Evolutionary conservation across 2,329 filamentous ascomycete genomes (phyloP), one percentile per base, ranked within the genome.

Genomic region (Colletotrichum magnum): DNA sequence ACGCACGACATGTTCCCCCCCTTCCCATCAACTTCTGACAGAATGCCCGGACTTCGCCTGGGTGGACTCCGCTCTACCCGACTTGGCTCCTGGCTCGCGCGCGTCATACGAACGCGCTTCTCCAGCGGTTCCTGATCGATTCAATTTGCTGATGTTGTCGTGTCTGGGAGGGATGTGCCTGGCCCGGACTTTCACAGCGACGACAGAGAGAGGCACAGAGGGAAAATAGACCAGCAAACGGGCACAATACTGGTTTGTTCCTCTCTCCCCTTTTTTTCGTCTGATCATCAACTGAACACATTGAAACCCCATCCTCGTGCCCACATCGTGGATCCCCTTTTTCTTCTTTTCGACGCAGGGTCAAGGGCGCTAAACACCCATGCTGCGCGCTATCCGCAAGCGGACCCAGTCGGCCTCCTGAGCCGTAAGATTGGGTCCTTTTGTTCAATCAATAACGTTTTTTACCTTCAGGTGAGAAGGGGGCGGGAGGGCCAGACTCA

Each of bases 291-390:
- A 65, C 60, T 65, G 48, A 51, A 68, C 48, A 64, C 60, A 54
- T 65, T 59, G 54, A 58, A 58, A 68, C 50, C 54, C 54, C 36
- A 65, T 47, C 60, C 61, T 60, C 65, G 54, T 65, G 54, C 41
- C 66, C 66, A 69, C 66, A 47, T 50, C 54, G 54, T 65, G 66
- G 66, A 60, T 68, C 61, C 41, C 32, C 32, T 36, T 36, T 36
- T 36, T 6, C 7, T 10, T 36, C 10, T 36, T 36, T 10, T 36
- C 32, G 12, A 12, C 13, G 50, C 61, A 65, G 66, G 66, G 66
- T 69, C 61, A 65, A 54, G 66, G 61, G 66, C 61, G 66, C 66
- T 59, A 65, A 65, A 56, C 21, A 36, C 66, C 48, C 58, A 53
- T 54, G 21, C n/a, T 32, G 21, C 24, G 28, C n/a, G 47, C 57